Percentiles rank a stretch among this genome's conserved stretches.
Conservation (phyloP, 2,329 filamentous ascomycete species). For the Colletotrichum tropicicola region DNA sequence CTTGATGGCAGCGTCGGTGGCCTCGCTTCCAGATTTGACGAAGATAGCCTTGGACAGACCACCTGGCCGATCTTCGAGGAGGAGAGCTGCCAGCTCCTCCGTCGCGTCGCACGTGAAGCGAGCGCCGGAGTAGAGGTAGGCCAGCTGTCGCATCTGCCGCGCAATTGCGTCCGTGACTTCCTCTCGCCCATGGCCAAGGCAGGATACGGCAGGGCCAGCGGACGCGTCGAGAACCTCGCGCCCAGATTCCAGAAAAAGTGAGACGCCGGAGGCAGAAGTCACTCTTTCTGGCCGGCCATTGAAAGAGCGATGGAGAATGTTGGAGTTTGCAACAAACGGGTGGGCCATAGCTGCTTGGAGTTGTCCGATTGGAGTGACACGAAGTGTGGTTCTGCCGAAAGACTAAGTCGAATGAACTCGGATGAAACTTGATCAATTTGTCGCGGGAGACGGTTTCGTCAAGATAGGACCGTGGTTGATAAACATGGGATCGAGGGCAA, state of each 20-base stretch:
- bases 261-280: not conserved
- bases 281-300: not conserved
- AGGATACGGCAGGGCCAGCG: slow-evolving; percentile 16
- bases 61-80: slow-evolving; percentile 7
- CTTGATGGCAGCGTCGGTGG: slow-evolving; percentile 52
- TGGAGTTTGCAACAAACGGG: slow-evolving; percentile 13
- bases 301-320: slow-evolving; percentile 18
- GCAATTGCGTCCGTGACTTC: slow-evolving; percentile 8
- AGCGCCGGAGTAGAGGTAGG: slow-evolving; percentile 26
- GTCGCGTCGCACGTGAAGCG: slow-evolving; percentile 11
- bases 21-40: slow-evolving; percentile 37
- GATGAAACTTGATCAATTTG: too few relatives aligned
- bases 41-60: slow-evolving; percentile 27
- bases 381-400: not conserved
- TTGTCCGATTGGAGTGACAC: not conserved
- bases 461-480: too few relatives aligned
- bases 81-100: slow-evolving; percentile 9
- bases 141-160: slow-evolving; percentile 3
- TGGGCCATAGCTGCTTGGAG: not conserved
- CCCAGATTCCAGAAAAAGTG: slow-evolving; percentile 1
- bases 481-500: too few relatives aligned
- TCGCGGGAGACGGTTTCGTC: too few relatives aligned
- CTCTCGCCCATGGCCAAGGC: not conserved
- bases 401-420: too few relatives aligned
- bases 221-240: slow-evolving; percentile 15